A percentile compares a stretch with the other conserved stretches of the same genome.
These are phyloP conservation scores for Mrakiaceae sp. DNA, from an alignment of 1,284 basidiomycete species.

Conservation along the genomic window DNA sequence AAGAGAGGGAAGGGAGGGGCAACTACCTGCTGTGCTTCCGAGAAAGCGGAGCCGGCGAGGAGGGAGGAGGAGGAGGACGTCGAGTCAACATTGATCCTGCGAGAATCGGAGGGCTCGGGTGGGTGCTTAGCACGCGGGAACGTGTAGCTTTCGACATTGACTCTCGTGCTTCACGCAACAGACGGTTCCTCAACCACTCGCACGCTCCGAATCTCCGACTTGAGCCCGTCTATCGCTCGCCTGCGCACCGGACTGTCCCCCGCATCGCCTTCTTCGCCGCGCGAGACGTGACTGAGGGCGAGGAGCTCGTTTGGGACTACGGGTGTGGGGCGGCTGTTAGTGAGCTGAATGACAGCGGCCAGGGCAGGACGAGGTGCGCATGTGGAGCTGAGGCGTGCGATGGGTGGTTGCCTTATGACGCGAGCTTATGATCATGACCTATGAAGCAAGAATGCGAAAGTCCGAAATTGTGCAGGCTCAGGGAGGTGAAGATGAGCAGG, in stretches of 20 bases:
- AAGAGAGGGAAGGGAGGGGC: slow-evolving; percentile 1
- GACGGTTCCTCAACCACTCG: slow-evolving; percentile 24
- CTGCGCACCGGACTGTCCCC: slow-evolving; percentile 12
- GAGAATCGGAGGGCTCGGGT: slow-evolving; percentile 20
- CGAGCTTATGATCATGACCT: not conserved
- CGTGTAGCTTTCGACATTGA: not conserved
- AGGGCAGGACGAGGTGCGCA: not conserved
- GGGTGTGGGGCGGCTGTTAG: slow-evolving; percentile 1
- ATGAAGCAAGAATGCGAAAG: no score
- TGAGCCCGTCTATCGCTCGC: slow-evolving; percentile 13
- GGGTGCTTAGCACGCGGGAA: not conserved
- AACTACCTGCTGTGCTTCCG: slow-evolving; percentile 19
- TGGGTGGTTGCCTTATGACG: slow-evolving; percentile 6
- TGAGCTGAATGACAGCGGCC: not conserved
- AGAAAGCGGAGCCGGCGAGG: not conserved
- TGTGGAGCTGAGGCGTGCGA: not conserved
- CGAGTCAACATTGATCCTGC: slow-evolving; percentile 19
- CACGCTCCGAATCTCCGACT: slow-evolving; percentile 20
- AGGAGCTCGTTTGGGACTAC: slow-evolving; percentile 17
- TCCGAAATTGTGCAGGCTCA: no score
- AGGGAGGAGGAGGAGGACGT: slow-evolving; percentile 1
- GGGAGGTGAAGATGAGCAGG: no score
- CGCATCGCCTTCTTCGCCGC: slow-evolving; percentile 21
- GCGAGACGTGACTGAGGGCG: not conserved
- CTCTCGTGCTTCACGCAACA: not conserved